These are phyloP conservation scores for Pholiota adiposa DNA, from an alignment of 1,284 basidiomycete species.

Conservation along the genomic window DNA sequence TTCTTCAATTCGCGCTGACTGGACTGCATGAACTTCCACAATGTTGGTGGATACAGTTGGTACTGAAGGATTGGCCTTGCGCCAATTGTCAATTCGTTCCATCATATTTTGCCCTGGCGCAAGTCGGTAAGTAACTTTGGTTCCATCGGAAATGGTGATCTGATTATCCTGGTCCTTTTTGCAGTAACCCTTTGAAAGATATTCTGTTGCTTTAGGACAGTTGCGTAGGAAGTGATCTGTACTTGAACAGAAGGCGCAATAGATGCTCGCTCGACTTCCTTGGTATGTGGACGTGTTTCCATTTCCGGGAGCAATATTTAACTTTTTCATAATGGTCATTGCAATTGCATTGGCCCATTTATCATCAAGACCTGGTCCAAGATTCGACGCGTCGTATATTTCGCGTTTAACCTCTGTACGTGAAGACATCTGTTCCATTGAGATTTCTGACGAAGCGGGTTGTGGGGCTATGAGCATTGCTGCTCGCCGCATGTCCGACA, in stretches of 20 bases:
- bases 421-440: neutral
- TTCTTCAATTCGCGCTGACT: neutral
- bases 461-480: conserved; percentile 6
- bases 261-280: neutral
- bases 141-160: conserved; percentile 11
- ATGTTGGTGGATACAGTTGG: conserved; percentile 9
- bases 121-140: neutral
- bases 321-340: neutral
- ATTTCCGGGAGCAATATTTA: neutral
- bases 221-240: neutral
- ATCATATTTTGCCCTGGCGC: conserved; percentile 8
- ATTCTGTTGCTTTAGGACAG: neutral
- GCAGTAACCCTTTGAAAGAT: conserved; percentile 7
- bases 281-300: neutral
- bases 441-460: conserved; percentile 7
- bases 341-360: neutral
- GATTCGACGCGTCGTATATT: neutral
- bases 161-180: conserved; percentile 3
- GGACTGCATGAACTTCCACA: neutral
- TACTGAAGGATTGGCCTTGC: neutral
- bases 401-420: neutral
- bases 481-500: conserved; percentile 10
- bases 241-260: neutral
- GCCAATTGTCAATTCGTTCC: conserved; percentile 19
- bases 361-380: neutral